A percentile compares a stretch with the other conserved stretches of the same genome.
Evolutionary conservation across 2,329 filamentous ascomycete genomes (phyloP).

Genomic region (Fusarium transvaalense): DNA sequence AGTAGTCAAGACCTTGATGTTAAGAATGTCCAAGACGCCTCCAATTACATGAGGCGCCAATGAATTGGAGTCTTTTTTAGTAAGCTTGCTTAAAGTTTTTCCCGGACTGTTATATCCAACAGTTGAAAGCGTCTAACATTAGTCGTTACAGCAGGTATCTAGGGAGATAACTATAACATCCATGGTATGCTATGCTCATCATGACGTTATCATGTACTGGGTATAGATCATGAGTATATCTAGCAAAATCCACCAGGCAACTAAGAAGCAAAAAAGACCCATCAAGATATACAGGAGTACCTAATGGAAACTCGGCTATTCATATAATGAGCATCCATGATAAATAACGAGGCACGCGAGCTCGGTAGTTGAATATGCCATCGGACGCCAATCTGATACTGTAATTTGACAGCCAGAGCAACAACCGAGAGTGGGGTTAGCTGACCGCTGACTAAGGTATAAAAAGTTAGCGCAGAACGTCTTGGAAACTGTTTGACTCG

Average conservation of each 20-base stretch:
- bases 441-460: conserved; percentile 29
- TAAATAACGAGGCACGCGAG: conserved; percentile 20
- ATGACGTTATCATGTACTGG: not conserved
- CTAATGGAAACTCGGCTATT: not conserved
- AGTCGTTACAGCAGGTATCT: not conserved
- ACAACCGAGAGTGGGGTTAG: conserved; percentile 34
- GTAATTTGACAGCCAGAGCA: conserved; percentile 12
- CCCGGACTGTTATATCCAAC: not conserved
- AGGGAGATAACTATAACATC: not conserved
- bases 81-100: not conserved
- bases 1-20: not conserved
- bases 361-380: conserved; percentile 37
- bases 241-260: not conserved
- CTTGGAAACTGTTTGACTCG: conserved; percentile 45
- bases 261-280: not conserved
- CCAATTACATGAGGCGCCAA: not conserved
- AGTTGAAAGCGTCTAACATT: not conserved
- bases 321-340: not conserved
- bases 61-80: not conserved
- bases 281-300: not conserved
- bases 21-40: not conserved
- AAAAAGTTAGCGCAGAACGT: conserved; percentile 14
- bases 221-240: not conserved
- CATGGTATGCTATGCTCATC: not conserved
- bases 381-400: conserved; percentile 37